Evolutionary conservation across 345 rosid genomes (phyloP).

Genomic region (Gossypium stocksii): DNA sequence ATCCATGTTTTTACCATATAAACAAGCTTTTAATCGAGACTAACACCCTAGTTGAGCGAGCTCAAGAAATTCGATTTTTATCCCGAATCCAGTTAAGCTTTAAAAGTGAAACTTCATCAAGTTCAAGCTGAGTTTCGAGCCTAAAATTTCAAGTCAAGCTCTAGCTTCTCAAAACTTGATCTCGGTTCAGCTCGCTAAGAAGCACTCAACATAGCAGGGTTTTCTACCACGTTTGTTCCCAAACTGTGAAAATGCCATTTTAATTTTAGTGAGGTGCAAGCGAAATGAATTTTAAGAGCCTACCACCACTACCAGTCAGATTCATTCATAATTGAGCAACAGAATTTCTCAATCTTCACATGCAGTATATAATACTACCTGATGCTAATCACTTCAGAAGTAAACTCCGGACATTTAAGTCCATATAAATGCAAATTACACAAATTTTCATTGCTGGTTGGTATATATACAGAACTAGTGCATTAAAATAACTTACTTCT

Average conservation of each 20-base stretch:
- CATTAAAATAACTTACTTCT: constrained; percentile 47
- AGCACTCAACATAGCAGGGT: neutral
- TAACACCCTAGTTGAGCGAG: neutral
- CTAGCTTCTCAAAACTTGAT: neutral
- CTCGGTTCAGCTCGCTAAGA: neutral
- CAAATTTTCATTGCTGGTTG: neutral
- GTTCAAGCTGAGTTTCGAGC: neutral
- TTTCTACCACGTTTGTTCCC: neutral
- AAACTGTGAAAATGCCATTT: neutral
- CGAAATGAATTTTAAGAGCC: neutral
- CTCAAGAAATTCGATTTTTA: neutral
- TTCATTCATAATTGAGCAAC: neutral
- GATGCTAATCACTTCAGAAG: neutral
- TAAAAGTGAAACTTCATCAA: neutral
- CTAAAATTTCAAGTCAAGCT: neutral
- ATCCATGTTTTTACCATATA: neutral
- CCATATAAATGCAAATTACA: neutral
- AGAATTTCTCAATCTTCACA: neutral
- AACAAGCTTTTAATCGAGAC: neutral
- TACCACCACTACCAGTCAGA: neutral
- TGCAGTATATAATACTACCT: neutral
- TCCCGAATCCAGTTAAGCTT: no score
- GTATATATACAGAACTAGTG: neutral
- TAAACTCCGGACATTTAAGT: neutral
- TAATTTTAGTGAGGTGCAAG: neutral